Conservation (phyloP, 2,329 filamentous ascomycete genomes). For the Aspergillus sp. region DNA sequence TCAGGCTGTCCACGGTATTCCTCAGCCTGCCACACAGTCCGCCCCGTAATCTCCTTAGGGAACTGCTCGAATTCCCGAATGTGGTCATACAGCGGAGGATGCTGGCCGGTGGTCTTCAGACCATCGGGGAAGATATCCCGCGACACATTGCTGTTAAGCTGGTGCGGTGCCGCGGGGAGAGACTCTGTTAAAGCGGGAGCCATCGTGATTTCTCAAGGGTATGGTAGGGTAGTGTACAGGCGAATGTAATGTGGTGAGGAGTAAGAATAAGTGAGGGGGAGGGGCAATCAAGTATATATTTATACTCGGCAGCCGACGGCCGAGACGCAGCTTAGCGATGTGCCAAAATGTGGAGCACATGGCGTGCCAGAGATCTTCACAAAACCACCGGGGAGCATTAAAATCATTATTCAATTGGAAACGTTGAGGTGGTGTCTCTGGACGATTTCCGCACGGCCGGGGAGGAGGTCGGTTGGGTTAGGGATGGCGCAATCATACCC, state of each 20-base stretch:
- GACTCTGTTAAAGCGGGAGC: constrained; percentile 30
- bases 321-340: constrained; percentile 7
- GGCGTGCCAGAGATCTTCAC: constrained; percentile 20
- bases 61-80: constrained; percentile 64
- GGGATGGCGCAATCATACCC: constrained; percentile 26
- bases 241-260: neutral
- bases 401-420: neutral
- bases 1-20: constrained; percentile 59
- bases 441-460: neutral
- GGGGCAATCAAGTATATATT: neutral
- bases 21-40: constrained; percentile 64
- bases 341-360: constrained; percentile 21
- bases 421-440: neutral
- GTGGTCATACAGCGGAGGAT: constrained; percentile 58
- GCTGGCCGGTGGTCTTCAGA: constrained; percentile 64
- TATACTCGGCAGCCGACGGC: neutral
- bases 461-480: constrained; percentile 9
- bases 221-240: neutral
- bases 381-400: neutral
- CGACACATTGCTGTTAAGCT: constrained; percentile 31
- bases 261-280: neutral
- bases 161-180: constrained; percentile 32
- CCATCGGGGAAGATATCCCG: constrained; percentile 56
- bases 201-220: neutral
- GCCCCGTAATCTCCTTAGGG: constrained; percentile 62